Conservation (phyloP, 345 rosid species). For the Ceriops tagal region DNA sequence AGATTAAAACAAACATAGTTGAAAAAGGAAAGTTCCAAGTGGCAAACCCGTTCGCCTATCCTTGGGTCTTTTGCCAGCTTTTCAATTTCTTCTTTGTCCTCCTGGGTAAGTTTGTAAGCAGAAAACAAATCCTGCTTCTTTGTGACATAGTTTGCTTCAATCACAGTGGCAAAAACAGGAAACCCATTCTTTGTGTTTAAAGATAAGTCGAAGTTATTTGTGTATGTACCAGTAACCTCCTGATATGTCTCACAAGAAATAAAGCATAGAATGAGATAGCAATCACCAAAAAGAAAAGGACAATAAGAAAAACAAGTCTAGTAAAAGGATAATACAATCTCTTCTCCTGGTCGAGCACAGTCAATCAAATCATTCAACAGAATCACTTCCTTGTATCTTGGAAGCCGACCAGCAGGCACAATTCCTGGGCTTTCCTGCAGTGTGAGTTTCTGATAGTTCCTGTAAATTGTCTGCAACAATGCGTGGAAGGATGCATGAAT, state of each 20-base stretch:
- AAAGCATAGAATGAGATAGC: constrained; percentile 10
- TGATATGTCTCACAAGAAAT: constrained; percentile 29
- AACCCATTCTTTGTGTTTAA: constrained; percentile 96
- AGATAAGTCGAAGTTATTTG: constrained; percentile 90
- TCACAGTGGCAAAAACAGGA: constrained; percentile 95
- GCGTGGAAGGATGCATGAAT: constrained; percentile 2
- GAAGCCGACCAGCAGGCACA: constrained; percentile 98
- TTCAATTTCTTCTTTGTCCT: constrained; percentile 89
- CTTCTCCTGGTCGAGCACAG: constrained; percentile 98
- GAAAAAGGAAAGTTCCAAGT: not conserved
- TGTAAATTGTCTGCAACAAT: constrained; percentile 77
- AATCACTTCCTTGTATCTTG: constrained; percentile 98
- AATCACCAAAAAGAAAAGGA: constrained; percentile 2
- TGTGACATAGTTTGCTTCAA: constrained; percentile 85
- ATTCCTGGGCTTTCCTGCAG: constrained; percentile 99
- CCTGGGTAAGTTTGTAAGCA: constrained; percentile 92
- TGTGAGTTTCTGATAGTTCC: constrained; percentile 95
- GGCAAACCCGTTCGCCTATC: constrained; percentile 82
- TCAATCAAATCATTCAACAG: constrained; percentile 88
- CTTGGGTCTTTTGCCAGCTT: constrained; percentile 84
- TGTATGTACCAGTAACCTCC: constrained; percentile 95
- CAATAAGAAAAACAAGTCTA: constrained; percentile 4
- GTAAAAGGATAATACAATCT: constrained; percentile 54
- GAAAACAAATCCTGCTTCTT: constrained; percentile 98
- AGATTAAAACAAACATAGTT: constrained; percentile 1